A percentile compares a stretch with the other conserved stretches of the same genome.
phyloP scores from a whole-genome alignment of 768 basidiomycete species.

The Phylloporus sp. region DNA sequence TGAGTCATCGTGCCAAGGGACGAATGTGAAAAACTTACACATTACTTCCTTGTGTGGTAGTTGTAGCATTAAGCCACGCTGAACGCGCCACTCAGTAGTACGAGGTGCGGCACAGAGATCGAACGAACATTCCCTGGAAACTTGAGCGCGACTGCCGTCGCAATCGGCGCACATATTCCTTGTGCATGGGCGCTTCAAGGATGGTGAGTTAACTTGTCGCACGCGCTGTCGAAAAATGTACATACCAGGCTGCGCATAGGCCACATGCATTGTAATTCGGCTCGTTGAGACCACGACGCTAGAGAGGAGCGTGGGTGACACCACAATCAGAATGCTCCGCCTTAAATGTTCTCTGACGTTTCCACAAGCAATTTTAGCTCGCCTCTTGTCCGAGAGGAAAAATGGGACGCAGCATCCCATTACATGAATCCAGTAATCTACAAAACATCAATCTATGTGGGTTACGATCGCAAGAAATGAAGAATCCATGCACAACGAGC shows the following conservation, averaged over 20 bases:
- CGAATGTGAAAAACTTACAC: slow-evolving; percentile 56
- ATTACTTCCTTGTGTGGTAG: slow-evolving; percentile 88
- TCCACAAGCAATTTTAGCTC: too few species aligned
- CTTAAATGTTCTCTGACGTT: too few species aligned
- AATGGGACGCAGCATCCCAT: too few species aligned
- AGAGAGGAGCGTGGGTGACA: slow-evolving; percentile 83
- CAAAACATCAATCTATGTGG: too few species aligned
- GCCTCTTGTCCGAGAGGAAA: too few species aligned
- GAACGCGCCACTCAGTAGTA: slow-evolving; percentile 26
- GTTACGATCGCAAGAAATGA: too few species aligned
- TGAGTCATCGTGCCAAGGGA: slow-evolving; percentile 12
- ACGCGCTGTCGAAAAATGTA: slow-evolving; percentile 7
- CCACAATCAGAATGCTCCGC: slow-evolving; percentile 87
- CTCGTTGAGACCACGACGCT: slow-evolving; percentile 82
- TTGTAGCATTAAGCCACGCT: slow-evolving; percentile 79
- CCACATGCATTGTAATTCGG: slow-evolving; percentile 88
- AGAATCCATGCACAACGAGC: too few species aligned
- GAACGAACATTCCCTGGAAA: slow-evolving; percentile 66
- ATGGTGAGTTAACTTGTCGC: not conserved
- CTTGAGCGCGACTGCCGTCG: slow-evolving; percentile 64
- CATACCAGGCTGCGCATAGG: slow-evolving; percentile 75
- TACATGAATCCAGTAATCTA: too few species aligned
- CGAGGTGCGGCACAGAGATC: slow-evolving; percentile 33
- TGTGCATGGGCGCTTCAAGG: slow-evolving; percentile 64
- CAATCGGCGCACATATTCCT: slow-evolving; percentile 81